Conservation (phyloP, 495 filamentous ascomycete genomes). For the Cryomyces antarcticus region DNA sequence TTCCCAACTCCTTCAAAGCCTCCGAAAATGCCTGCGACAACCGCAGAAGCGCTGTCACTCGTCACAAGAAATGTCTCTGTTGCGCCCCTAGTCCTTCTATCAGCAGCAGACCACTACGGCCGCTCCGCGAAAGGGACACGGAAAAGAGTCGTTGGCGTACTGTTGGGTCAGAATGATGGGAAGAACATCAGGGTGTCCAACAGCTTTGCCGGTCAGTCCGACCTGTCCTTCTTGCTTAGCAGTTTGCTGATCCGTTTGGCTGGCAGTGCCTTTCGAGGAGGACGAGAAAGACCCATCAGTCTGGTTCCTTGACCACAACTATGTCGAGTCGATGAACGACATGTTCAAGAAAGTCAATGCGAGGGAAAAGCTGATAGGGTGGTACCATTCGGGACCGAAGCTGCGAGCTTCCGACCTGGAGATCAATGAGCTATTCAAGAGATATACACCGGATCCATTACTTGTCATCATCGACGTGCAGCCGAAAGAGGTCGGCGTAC, state of each 20-base stretch:
- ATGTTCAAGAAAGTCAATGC: conserved; percentile 99
- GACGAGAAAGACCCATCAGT: conserved; percentile 96
- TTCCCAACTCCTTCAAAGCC: no score
- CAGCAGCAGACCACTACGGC: conserved; percentile 95
- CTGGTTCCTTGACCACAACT: conserved; percentile 99
- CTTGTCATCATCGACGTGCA: conserved; percentile 97
- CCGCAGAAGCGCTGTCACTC: conserved; percentile 81
- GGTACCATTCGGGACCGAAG: conserved; percentile 98
- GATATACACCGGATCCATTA: conserved; percentile 91
- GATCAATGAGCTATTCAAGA: conserved; percentile 99
- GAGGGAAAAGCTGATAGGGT: conserved; percentile 94
- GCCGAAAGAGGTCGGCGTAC: conserved; percentile 93
- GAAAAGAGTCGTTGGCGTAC: conserved; percentile 89
- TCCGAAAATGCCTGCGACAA: conserved; percentile 96
- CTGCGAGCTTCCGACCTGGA: conserved; percentile 90
- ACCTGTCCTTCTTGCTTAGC: no score
- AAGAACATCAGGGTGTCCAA: conserved; percentile 93
- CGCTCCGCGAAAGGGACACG: conserved; percentile 71
- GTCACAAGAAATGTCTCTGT: conserved; percentile 88
- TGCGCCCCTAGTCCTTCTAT: conserved; percentile 91
- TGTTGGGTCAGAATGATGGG: conserved; percentile 88
- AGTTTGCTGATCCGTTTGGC: conserved; percentile 1
- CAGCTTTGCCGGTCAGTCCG: conserved; percentile 69
- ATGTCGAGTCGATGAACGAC: conserved; percentile 97
- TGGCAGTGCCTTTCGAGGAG: conserved; percentile 88